Evolutionary conservation across 768 basidiomycete genomes (phyloP), one percentile per base, ranked within the genome.

Genomic region (Russula lepida): DNA sequence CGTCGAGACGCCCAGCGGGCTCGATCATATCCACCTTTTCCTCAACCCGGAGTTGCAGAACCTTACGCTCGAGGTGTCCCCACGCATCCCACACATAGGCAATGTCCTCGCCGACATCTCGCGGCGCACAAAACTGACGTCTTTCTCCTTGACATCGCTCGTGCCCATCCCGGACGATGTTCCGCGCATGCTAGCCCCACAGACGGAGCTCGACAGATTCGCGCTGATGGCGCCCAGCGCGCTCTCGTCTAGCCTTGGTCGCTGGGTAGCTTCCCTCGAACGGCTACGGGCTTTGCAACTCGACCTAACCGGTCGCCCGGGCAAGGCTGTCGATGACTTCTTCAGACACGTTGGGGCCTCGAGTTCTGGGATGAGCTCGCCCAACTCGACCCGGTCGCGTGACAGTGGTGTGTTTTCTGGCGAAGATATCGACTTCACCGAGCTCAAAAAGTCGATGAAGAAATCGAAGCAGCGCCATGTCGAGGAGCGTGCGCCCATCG

Each of bases 401-500:
- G 88, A 90, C 71, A 88, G 85, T 66, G 86, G 88, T 44, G 81
- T 89, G 62, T 89, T 87, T 75, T 88, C 87, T 56, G 82, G 79
- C 54, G 87, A 89, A 64, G 88, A 90, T 64, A 74, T 84, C 60
- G 89, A 91, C 70, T 89, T 89, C 66, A 81, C 84, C 43, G 84
- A 86, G 61, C 82, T 86, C 59, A 84, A 85, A 67, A 88, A 85
- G 73, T 85, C 86, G 27, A 78, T 80, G 23, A 77, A 85, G 66
- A 80, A 81, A 60, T 73, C 88, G 64, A 66, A 58, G 23, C 46
- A 58, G 52, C 62, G 62, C 21, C 85, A 84, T 27, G 84, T 86
- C 68, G 59, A 59, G 25, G 66, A 64, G n/a, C 59, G 60, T 33
- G 72, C 81, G 54, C 78, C 76, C 44, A 76, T 80, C 51, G 78